Percentiles rank a stretch among this genome's conserved stretches.
Conservation (phyloP, 345 rosid species). For the Trapa incisa region DNA sequence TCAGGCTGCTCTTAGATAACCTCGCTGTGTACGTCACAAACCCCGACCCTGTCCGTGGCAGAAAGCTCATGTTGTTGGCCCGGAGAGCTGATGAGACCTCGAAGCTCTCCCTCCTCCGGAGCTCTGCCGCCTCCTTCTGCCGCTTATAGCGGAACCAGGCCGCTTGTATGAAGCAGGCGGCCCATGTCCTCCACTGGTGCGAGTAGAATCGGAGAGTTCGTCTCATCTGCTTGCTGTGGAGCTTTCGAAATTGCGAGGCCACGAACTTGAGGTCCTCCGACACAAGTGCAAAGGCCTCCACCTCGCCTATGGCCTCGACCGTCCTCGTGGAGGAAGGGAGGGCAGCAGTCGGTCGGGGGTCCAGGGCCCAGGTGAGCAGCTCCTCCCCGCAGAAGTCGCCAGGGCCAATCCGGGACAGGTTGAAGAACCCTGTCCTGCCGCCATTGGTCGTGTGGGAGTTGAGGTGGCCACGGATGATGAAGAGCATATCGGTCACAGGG, state of each 20-base stretch:
- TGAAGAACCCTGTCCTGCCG: constrained; percentile 40
- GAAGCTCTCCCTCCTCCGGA: constrained; percentile 19
- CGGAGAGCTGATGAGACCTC: background rate
- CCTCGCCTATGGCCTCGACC: constrained; percentile 31
- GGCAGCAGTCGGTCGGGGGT: constrained; percentile 28
- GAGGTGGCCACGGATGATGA: constrained; percentile 39
- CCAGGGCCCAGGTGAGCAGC: constrained; percentile 40
- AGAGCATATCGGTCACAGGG: constrained; percentile 46
- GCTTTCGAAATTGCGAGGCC: constrained; percentile 36
- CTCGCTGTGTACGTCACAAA: constrained; percentile 11
- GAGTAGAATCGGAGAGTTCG: constrained; percentile 41
- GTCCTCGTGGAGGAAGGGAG: constrained; percentile 46
- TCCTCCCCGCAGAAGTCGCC: constrained; percentile 59
- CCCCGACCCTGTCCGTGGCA: constrained; percentile 7
- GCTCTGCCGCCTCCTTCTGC: constrained; percentile 25
- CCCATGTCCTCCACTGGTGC: constrained; percentile 50
- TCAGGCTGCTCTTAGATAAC: constrained; percentile 17
- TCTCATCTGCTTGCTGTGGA: constrained; percentile 34
- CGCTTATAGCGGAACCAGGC: constrained; percentile 36
- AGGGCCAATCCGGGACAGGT: constrained; percentile 32
- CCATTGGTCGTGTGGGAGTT: constrained; percentile 43
- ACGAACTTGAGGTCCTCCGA: constrained; percentile 42
- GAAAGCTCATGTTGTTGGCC: background rate
- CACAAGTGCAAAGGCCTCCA: constrained; percentile 39
- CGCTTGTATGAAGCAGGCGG: constrained; percentile 40